Percentiles rank a stretch among this genome's conserved stretches.
Evolutionary conservation across 1,139 yeast genomes (phyloP).

Genomic region (Pichia sp.): DNA sequence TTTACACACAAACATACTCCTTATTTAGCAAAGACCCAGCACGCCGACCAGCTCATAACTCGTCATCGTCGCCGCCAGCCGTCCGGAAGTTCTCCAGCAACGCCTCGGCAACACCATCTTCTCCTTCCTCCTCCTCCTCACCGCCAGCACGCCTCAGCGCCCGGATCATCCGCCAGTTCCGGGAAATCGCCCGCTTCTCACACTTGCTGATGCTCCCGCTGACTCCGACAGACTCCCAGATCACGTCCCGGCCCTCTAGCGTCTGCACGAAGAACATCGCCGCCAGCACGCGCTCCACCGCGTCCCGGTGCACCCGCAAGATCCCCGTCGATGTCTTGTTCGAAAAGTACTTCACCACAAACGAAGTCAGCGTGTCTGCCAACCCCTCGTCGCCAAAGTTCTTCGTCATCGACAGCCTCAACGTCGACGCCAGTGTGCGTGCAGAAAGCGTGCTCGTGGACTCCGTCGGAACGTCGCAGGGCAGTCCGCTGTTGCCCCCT

Average conservation of each 20-base stretch:
- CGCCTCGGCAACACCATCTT: background rate
- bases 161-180: slow-evolving; percentile 6
- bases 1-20: too few species aligned
- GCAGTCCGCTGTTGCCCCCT: background rate
- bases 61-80: slow-evolving; percentile 1
- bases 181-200: slow-evolving; percentile 56
- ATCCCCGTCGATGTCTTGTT: slow-evolving; percentile 82
- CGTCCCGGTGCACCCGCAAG: slow-evolving; percentile 66
- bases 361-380: slow-evolving; percentile 53
- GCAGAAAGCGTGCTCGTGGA: slow-evolving; percentile 10
- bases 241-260: slow-evolving; percentile 49
- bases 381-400: slow-evolving; percentile 77
- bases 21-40: background rate
- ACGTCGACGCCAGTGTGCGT: slow-evolving; percentile 11
- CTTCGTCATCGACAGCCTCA: slow-evolving; percentile 46
- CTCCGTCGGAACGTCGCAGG: slow-evolving; percentile 3
- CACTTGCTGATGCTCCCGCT: slow-evolving; percentile 89
- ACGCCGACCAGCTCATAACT: background rate
- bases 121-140: background rate
- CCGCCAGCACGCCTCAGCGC: background rate
- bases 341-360: slow-evolving; percentile 67
- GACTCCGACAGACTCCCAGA: slow-evolving; percentile 61
- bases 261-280: slow-evolving; percentile 62
- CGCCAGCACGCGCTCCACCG: slow-evolving; percentile 58
- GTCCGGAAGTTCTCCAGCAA: background rate